A percentile compares a stretch with the other conserved stretches of the same genome.
Evolutionary conservation across 2,329 filamentous ascomycete genomes (phyloP).

Genomic region (Coniochaeta hoffmannii): DNA sequence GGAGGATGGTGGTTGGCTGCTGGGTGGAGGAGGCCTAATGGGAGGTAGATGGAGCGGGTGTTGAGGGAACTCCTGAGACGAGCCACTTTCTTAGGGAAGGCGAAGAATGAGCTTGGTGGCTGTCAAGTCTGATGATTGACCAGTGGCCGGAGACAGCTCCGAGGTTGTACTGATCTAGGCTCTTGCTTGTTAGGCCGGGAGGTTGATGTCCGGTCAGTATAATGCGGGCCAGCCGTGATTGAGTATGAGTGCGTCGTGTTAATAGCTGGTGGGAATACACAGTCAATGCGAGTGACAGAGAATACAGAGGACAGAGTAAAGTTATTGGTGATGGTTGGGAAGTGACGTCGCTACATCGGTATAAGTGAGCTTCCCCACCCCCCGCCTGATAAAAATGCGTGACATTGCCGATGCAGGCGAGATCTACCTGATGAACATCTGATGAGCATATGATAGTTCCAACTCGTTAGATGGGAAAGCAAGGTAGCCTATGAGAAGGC

Average conservation of each 20-base stretch:
- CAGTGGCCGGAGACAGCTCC: not conserved
- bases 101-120: not conserved
- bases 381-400: not conserved
- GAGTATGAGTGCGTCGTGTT: not conserved
- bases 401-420: too few species aligned
- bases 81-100: constrained; percentile 4
- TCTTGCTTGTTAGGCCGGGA: not conserved
- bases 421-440: too few species aligned
- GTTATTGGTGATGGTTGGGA: not conserved
- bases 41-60: constrained; percentile 1
- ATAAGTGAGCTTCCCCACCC: not conserved
- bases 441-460: too few species aligned
- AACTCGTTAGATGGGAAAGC: too few species aligned
- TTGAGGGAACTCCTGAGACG: constrained; percentile 1
- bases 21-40: not conserved
- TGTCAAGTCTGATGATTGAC: too few species aligned
- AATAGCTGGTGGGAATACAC: too few species aligned
- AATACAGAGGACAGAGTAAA: not conserved
- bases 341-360: not conserved
- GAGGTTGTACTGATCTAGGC: not conserved
- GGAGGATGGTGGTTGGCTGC: not conserved
- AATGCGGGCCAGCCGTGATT: not conserved
- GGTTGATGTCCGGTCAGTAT: not conserved
- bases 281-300: not conserved
- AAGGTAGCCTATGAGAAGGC: too few species aligned